Evolutionary conservation across 2,329 filamentous ascomycete species (phyloP).

Genomic region (Trichoderma oligosporum): DNA sequence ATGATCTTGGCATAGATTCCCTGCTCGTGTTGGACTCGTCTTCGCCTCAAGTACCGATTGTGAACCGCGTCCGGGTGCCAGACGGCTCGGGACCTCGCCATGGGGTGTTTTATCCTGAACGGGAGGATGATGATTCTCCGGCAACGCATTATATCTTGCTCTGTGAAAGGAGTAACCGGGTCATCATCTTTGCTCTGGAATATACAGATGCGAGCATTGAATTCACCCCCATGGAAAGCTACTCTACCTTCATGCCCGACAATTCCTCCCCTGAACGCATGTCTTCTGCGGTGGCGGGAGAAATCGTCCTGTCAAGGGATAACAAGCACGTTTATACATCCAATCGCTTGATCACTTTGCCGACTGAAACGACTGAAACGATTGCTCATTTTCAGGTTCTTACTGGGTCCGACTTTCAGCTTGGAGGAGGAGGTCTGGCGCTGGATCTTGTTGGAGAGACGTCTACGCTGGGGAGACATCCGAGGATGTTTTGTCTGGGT

Average conservation of each 20-base stretch:
- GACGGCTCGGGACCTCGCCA: conserved; percentile 50
- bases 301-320: conserved; percentile 41
- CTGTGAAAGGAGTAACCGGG: conserved; percentile 44
- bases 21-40: conserved; percentile 41
- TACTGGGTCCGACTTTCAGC: conserved; percentile 12
- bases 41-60: conserved; percentile 38
- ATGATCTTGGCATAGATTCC: conserved; percentile 48
- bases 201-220: conserved; percentile 35
- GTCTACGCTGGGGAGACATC: conserved; percentile 36
- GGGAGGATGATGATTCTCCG: conserved; percentile 12
- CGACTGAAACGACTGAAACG: conserved; percentile 47
- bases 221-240: conserved; percentile 35
- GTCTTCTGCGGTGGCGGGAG: conserved; percentile 43
- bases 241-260: conserved; percentile 40
- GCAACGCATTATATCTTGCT: conserved; percentile 46
- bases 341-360: conserved; percentile 46
- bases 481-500: conserved; percentile 46
- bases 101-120: conserved; percentile 43
- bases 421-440: neutral
- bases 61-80: conserved; percentile 33
- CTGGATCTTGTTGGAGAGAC: conserved; percentile 36
- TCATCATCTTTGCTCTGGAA: conserved; percentile 41
- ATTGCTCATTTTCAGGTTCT: conserved; percentile 45
- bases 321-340: conserved; percentile 47
- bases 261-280: conserved; percentile 27